These are phyloP conservation scores for Chaetomidium leptoderma DNA, from an alignment of 495 filamentous ascomycete genomes.

Conservation along the genomic window DNA sequence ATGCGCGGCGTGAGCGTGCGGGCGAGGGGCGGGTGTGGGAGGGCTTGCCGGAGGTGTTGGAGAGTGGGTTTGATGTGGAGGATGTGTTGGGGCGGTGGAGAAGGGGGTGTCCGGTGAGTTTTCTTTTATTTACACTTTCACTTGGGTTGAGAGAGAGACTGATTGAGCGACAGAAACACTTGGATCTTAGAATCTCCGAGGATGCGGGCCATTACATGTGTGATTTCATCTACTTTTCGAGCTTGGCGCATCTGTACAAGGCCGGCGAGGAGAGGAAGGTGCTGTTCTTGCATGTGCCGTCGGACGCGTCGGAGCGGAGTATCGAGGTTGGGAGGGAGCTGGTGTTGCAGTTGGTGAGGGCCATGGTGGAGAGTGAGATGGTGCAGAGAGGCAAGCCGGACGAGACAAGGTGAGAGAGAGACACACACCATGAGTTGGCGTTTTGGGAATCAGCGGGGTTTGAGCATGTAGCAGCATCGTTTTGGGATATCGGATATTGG, in stretches of 20 bases:
- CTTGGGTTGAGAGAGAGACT: not conserved
- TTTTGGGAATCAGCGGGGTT: not conserved
- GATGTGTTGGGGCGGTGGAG: slow-evolving; percentile 56
- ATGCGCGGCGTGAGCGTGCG: slow-evolving; percentile 41
- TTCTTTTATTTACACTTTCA: not conserved
- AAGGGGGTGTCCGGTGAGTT: slow-evolving; percentile 32
- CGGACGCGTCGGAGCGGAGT: slow-evolving; percentile 49
- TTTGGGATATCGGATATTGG: not conserved
- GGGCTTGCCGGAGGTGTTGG: slow-evolving; percentile 40
- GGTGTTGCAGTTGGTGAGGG: slow-evolving; percentile 63
- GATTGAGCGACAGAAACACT: slow-evolving; percentile 28
- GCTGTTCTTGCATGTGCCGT: slow-evolving; percentile 76
- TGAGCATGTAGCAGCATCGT: no score
- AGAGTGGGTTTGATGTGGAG: slow-evolving; percentile 49
- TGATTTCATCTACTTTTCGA: slow-evolving; percentile 82
- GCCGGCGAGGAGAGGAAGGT: slow-evolving; percentile 53
- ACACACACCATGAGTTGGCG: no score
- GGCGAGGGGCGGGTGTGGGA: slow-evolving; percentile 22
- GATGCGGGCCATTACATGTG: slow-evolving; percentile 80
- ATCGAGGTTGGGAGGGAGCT: slow-evolving; percentile 58
- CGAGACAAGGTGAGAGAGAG: not conserved
- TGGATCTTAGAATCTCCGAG: slow-evolving; percentile 61
- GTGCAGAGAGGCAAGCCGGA: not conserved
- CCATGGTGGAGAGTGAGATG: slow-evolving; percentile 51
- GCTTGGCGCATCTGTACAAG: slow-evolving; percentile 54